Base-by-base conservation (phyloP, 2,329 filamentous ascomycete species). In the Trichoderma citrinoviride region DNA sequence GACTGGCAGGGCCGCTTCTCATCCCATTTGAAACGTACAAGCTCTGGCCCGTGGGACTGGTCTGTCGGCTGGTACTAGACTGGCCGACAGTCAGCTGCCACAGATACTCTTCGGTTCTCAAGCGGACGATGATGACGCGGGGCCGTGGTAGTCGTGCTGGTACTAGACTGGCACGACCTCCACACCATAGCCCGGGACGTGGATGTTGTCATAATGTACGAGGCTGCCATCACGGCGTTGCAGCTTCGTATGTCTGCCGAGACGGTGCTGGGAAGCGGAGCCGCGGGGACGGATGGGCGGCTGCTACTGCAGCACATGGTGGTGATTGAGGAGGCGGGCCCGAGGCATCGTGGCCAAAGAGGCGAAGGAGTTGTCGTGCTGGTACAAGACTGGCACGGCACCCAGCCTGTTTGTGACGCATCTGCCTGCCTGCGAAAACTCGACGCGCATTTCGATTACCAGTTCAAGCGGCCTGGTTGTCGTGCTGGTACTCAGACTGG, bases 221-320 rank as follows among this genome's bases (percentile, higher is more conserved):
- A 56, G 25, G 40, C 50, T 27, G 27, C 62, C 37, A 57, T 64
- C 6, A 54, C 47, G 15, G 14, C 58, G 25, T 44, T 65, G 46
- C 63, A 65, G 29, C 46, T 65, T 17, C 55, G 63, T 14, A 33
- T 65, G 15, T 60, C 54, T 40, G 55, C 37, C 19, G 55, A 65
- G 40, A 37, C 55, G 15, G 63, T 60, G 37, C 46, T 27, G 17
- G 55, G 63, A 4, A 43, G 15, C 21, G 46, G 47, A 7, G n/a
- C 63, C 2, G 63, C 63, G 10, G 41, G 53, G 5, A 41, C 55
- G 27, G 33, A 60, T 33, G 55, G 47, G 19, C 37, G 27, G 54
- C 19, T 53, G 46, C 21, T 65, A 23, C 33, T 29, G n/a, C 33
- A 57, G 53, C 52, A 52, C 54, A 65, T 65, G 62, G 52, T 46